Evolutionary conservation across 2,329 filamentous ascomycete genomes (phyloP).

Genomic region (Furcasterigmium furcatum): DNA sequence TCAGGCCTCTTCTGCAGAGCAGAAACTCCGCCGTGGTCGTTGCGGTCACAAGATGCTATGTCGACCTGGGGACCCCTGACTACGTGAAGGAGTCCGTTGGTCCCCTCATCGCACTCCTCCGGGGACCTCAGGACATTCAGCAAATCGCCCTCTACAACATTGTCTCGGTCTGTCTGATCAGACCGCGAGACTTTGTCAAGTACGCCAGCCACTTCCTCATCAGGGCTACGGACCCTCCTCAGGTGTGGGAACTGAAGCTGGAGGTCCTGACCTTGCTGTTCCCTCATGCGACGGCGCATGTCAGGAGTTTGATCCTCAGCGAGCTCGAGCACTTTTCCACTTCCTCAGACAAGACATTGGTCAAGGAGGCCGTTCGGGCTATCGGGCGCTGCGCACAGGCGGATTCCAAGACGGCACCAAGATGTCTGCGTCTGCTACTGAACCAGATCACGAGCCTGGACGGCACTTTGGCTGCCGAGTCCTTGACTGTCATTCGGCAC

Average conservation of each 20-base stretch:
- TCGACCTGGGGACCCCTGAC: conserved; percentile 75
- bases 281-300: conserved; percentile 69
- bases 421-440: conserved; percentile 80
- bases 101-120: conserved; percentile 80
- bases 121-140: conserved; percentile 82
- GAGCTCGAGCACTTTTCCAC: conserved; percentile 92
- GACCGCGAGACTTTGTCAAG: conserved; percentile 78
- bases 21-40: conserved; percentile 91
- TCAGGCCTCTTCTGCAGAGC: conserved; percentile 83
- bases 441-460: conserved; percentile 87
- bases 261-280: conserved; percentile 91
- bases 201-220: conserved; percentile 90
- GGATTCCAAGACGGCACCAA: conserved; percentile 64
- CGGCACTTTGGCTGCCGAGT: conserved; percentile 84
- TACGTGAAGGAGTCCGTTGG: conserved; percentile 76
- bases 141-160: conserved; percentile 92
- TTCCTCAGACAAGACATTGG: conserved; percentile 65
- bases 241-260: conserved; percentile 88
- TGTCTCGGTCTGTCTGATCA: conserved; percentile 79
- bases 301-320: conserved; percentile 83
- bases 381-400: conserved; percentile 91
- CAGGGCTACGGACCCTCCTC: conserved; percentile 70
- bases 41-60: conserved; percentile 80
- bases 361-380: conserved; percentile 85
- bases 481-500: conserved; percentile 90